Evolutionary conservation across 192 early-diverging fungal species (phyloP).

Genomic region (Ramicandelaber brevisporus): DNA sequence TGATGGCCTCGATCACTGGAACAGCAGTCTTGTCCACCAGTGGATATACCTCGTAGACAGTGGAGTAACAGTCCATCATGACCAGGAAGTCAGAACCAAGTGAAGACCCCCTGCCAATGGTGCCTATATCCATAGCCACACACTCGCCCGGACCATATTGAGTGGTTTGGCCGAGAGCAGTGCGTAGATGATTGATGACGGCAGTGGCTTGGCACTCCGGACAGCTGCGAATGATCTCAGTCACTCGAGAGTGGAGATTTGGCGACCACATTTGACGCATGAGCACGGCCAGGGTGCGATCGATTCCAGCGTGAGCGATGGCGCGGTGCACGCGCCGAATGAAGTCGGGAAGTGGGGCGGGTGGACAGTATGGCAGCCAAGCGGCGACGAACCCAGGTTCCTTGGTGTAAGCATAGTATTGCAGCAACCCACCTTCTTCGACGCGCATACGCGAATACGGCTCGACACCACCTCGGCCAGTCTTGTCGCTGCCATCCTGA

Average conservation of each 20-base stretch:
- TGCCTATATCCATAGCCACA: conserved; percentile 6
- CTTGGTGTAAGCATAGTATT: not conserved
- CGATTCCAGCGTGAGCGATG: conserved; percentile 3
- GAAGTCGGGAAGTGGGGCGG: not conserved
- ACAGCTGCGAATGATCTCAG: not conserved
- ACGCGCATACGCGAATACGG: not conserved
- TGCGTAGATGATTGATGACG: conserved; percentile 2
- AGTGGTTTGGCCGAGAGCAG: not conserved
- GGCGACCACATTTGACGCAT: not conserved
- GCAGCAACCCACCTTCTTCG: not conserved
- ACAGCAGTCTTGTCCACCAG: conserved; percentile 1
- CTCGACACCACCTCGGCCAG: not conserved
- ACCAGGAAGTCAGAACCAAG: conserved; percentile 2
- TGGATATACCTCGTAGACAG: conserved; percentile 3
- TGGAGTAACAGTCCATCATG: conserved; percentile 2
- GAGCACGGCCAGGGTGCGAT: not conserved
- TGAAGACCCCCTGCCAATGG: conserved; percentile 3
- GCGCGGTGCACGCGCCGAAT: not conserved
- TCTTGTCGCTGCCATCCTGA: conserved; percentile 1
- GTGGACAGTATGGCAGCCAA: not conserved
- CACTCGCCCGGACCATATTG: conserved; percentile 1
- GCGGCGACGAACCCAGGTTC: not conserved
- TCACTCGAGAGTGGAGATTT: not conserved
- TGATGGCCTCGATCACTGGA: not conserved
- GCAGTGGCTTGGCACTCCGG: conserved; percentile 4